Base-by-base conservation (phyloP, 768 basidiomycete species). In the Amanita molliuscula region DNA sequence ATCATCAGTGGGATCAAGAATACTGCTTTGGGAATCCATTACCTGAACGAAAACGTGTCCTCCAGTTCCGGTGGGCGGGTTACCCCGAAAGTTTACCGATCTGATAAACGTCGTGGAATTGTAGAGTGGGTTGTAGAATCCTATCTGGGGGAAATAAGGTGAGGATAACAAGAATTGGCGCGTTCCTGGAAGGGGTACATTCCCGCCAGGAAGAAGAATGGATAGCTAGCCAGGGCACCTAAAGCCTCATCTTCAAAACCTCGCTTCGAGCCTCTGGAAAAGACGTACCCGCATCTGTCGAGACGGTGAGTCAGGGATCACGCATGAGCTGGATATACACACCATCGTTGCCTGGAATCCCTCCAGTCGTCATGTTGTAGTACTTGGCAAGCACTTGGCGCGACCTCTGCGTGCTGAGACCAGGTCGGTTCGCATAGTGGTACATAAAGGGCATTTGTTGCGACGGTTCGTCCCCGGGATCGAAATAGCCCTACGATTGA, bases 391-490 rank as follows among this genome's bases (percentile, higher is more conserved):
- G 75, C n/a, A 75, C 68, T 56, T 78, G 72, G 23, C 80, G 62
- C 26, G 78, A 73, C 15, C 74, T 63, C 55, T 77, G 75, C 2
- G 78, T 79, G 59, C 78, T 82, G 16, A 75, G 59, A 2, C 78
- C 79, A 0, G 81, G 80, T 2, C 68, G 65, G 58, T 81, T 74
- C 2, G 76, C 80, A 55, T 83, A 83, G 62, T 83, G 80, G 56
- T 81, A 82, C 80, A 82, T 82, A 61, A 73, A 80, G 0, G 80
- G 80, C 55, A 83, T 82, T 55, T 81, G 79, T 55, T 81, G 78
- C 2, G 79, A 81, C 0, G 80, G 80, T 55, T 83, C 81, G 56
- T 83, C 71, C 7, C 79, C 80, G 0, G 71, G 66, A 51, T 82
- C 81, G 53, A 82, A 82, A 60, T 79, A 83, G 35, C 68, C 67